Conservation (phyloP, 2,329 filamentous ascomycete species). For the Pseudogymnoascus sp. region DNA sequence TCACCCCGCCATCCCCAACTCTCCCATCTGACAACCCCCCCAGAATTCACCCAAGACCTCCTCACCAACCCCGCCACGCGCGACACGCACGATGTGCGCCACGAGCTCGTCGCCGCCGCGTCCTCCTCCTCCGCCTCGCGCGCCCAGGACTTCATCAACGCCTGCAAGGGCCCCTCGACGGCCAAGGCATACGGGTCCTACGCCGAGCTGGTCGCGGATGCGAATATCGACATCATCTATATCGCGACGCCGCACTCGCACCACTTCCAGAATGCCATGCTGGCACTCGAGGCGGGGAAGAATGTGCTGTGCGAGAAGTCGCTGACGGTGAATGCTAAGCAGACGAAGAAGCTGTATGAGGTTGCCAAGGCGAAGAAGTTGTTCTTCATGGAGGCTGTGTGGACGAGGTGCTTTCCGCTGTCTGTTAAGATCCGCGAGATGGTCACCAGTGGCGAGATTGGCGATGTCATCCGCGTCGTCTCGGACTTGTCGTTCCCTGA, state of each 20-base stretch:
- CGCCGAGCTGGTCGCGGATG: slow-evolving; percentile 55
- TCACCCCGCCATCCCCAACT: slow-evolving; percentile 5
- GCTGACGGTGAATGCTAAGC: slow-evolving; percentile 61
- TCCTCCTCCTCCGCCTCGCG: slow-evolving; percentile 54
- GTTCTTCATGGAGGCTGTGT: slow-evolving; percentile 60
- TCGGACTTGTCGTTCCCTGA: slow-evolving; percentile 38
- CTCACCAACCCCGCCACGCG: slow-evolving; percentile 54
- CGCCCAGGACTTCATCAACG: slow-evolving; percentile 54
- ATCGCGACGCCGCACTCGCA: slow-evolving; percentile 66
- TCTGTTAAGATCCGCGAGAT: slow-evolving; percentile 52
- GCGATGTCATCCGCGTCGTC: slow-evolving; percentile 37
- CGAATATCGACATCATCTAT: slow-evolving; percentile 61
- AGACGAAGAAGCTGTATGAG: slow-evolving; percentile 51
- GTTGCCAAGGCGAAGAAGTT: slow-evolving; percentile 54
- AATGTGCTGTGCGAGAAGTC: slow-evolving; percentile 66
- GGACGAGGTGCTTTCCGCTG: slow-evolving; percentile 64
- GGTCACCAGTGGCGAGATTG: slow-evolving; percentile 29
- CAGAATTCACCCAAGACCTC: slow-evolving; percentile 55
- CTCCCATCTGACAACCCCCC: slow-evolving; percentile 1
- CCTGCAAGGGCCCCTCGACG: slow-evolving; percentile 45
- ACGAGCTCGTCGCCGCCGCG: slow-evolving; percentile 56
- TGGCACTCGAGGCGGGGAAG: slow-evolving; percentile 59
- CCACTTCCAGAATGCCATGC: slow-evolving; percentile 63
- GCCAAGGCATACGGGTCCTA: slow-evolving; percentile 61
- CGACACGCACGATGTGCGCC: slow-evolving; percentile 51